These are phyloP conservation scores for Candida smagusa DNA, from an alignment of 1,139 yeast genomes.

Conservation along the genomic window DNA sequence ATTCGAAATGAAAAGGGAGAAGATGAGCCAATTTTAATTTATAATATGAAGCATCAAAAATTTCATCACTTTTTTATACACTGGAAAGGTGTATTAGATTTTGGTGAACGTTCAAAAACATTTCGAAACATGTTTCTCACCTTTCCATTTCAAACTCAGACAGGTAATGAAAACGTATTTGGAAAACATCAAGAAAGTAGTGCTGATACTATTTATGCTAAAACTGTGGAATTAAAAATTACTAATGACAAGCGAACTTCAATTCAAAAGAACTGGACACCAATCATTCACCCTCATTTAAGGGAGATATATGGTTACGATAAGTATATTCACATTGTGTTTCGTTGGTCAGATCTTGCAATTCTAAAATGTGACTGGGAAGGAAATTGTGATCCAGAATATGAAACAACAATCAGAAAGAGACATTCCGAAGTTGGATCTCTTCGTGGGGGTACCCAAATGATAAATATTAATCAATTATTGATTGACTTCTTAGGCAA, in stretches of 20 bases:
- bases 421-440: slow-evolving; percentile 16
- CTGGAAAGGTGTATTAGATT: slow-evolving; percentile 1
- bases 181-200: slow-evolving; percentile 14
- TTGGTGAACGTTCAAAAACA: slow-evolving; percentile 2
- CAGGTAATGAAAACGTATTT: slow-evolving; percentile 28
- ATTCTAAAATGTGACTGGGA: slow-evolving; percentile 24
- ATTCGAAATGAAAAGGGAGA: slow-evolving; percentile 27
- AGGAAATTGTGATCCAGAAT: slow-evolving; percentile 26
- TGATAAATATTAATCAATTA: slow-evolving; percentile 16
- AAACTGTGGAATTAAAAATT: slow-evolving; percentile 25
- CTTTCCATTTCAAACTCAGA: slow-evolving; percentile 39
- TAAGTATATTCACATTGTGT: slow-evolving; percentile 27
- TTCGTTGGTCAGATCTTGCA: slow-evolving; percentile 37
- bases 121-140: slow-evolving; percentile 32
- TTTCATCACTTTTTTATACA: neutral
- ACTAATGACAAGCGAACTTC: slow-evolving; percentile 14
- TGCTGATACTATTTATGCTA: slow-evolving; percentile 18
- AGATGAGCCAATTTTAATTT: slow-evolving; percentile 36
- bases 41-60: slow-evolving; percentile 28
- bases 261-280: slow-evolving; percentile 44
- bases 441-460: slow-evolving; percentile 24
- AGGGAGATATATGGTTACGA: slow-evolving; percentile 23
- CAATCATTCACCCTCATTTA: slow-evolving; percentile 27
- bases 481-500: neutral
- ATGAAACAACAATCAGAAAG: slow-evolving; percentile 14